Base-by-base conservation (phyloP, 805 yeast species). In the Wickerhamiella shivajii region DNA sequence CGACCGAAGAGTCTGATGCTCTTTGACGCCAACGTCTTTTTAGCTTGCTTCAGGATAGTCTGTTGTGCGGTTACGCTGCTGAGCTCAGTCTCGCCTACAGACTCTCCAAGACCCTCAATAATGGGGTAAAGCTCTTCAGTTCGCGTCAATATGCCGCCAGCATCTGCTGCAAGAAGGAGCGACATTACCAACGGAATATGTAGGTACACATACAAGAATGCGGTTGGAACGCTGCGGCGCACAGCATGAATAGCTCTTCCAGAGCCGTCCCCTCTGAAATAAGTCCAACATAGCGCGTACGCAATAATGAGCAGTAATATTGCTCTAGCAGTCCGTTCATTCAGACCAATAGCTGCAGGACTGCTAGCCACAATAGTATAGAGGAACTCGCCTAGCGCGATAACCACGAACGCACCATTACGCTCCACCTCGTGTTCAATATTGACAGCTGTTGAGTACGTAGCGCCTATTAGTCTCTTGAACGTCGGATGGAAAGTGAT, bases 361-460 rank as follows among this genome's bases (percentile, higher is more conserved):
- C 60, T 53, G 0, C 51, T 50, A 2, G 71, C 66, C 6, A 70
- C 75, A 6, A 68, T 55, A 25, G 63, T 65, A 44, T 65, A 70
- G 10, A 72, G 51, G 41, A 70, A 73, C 41, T 73, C 79, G 22
- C 80, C 80, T 40, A 74, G 60, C 4, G 77, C 77, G 50, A 74
- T 72, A 42, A 72, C 63, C 34, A 60, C 71, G 45, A 74, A 74
- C 0, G 73, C 69, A 2, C 66, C 61, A 44, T 59, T 61, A 36
- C 80, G 50, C 45, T 74, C 80, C 18, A 70, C 74, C 46, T 72
- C 77, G 45, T 74, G 79, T 42, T 72, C 78, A 36, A 74, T 69
- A 45, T 71, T 71, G 39, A 72, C 47, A 1, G 79, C 79, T 0
- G 80, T 70, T 8, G 75, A 63, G 36, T 60, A 63, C 10, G 57